phyloP scores from a whole-genome alignment of 306 rosid genomes.

The Malus domestica region DNA sequence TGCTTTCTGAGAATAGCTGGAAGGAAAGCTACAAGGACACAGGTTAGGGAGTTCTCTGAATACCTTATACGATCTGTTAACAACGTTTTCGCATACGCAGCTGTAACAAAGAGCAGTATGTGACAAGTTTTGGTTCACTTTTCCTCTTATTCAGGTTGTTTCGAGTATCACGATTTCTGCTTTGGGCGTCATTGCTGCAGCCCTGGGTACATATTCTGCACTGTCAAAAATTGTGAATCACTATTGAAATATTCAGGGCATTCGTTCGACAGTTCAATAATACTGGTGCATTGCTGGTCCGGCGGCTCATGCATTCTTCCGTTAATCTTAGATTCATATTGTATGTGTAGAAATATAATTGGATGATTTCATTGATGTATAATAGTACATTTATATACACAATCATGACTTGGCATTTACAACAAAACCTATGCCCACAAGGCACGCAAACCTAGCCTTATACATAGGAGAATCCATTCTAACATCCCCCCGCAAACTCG shows the following conservation, averaged over 20 bases:
- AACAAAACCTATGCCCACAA: no score
- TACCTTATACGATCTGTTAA: neutral
- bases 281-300: neutral
- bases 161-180: slow-evolving; percentile 29
- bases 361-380: no score
- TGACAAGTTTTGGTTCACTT: neutral
- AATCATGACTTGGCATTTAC: no score
- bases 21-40: slow-evolving; percentile 44
- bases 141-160: slow-evolving; percentile 30
- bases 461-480: no score
- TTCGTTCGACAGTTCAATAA: neutral
- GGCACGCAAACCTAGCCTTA: no score
- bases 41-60: slow-evolving; percentile 27
- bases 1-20: slow-evolving; percentile 72
- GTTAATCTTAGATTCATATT: neutral
- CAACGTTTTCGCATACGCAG: no score
- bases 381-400: no score
- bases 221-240: slow-evolving; percentile 26
- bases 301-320: neutral
- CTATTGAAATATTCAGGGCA: slow-evolving; percentile 2
- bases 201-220: slow-evolving; percentile 62
- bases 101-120: neutral
- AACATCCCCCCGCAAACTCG: no score
- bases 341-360: no score
- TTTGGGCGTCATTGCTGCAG: slow-evolving; percentile 38